Evolutionary conservation across 495 filamentous ascomycete species (phyloP), one percentile per base, ranked within the genome.

Genomic region (Aspergillus campestris): DNA sequence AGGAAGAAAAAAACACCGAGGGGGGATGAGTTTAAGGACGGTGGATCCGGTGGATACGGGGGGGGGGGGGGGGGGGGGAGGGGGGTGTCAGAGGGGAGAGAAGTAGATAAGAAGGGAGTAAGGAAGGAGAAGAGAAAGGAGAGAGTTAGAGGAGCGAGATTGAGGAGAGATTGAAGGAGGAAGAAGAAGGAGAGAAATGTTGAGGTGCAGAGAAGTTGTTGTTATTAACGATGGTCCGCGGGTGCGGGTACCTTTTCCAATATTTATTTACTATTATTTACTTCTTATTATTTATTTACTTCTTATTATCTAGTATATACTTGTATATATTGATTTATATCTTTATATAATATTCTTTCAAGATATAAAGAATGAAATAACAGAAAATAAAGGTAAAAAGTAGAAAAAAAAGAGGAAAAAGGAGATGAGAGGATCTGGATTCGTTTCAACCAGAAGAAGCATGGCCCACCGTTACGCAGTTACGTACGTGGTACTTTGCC

Each of bases 401-500:
- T 14, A 44, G 37, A 28, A 28, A 27, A n/a, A n/a, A 44, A 44
- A 29, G 3, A 30, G 9, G 37, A 1, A 29, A 15, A 40, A 29
- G 24, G 38, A 39, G 38, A 40, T 40, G 38, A 40, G 38, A 29
- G 18, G 38, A 15, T 30, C 13, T 30, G 39, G 24, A 0, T 30
- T 30, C 40, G 45, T 47, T 47, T 47, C 45, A 47, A 24, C 18
- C 30, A 44, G 37, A 41, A 40, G 48, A 39, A 43, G 48, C 37
- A 50, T 43, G 48, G 48, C 42, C 48, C 48, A 50, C 48, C 30
- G 24, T 10, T 24, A 24, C 18, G 18, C 45, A 34, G 35, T 50
- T 50, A 50, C 48, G 42, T 50, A 45, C 31, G 40, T 38, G 29
- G 50, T 52, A 44, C 50, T 41, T 24, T 45, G 18, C 27, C 15